Percentiles rank a stretch among this genome's conserved stretches.
Conservation (phyloP, 2,329 filamentous ascomycete genomes). For the Nemania sp. region DNA sequence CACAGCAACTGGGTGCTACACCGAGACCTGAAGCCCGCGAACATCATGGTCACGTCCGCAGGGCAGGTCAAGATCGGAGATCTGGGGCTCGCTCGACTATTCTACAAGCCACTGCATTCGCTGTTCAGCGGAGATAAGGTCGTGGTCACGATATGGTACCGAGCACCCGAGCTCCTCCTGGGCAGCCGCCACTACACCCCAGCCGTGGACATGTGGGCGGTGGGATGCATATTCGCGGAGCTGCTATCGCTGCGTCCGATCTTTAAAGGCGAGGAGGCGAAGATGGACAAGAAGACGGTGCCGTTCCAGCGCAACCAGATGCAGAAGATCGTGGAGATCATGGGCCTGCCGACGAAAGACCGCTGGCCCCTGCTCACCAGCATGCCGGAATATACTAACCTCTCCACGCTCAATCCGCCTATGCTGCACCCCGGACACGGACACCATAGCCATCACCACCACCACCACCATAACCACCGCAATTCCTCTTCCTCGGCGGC, state of each 20-base stretch:
- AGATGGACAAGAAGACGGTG: slow-evolving; percentile 99
- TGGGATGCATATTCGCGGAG: slow-evolving; percentile 97
- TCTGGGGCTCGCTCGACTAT: slow-evolving; percentile 85
- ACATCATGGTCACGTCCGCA: slow-evolving; percentile 93
- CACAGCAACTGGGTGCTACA: slow-evolving; percentile 98
- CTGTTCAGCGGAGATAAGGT: slow-evolving; percentile 96
- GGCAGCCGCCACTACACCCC: slow-evolving; percentile 96
- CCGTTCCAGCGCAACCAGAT: slow-evolving; percentile 98
- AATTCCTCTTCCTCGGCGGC: too few relatives aligned
- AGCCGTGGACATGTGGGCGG: slow-evolving; percentile 95
- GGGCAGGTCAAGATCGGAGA: slow-evolving; percentile 96
- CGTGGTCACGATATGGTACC: slow-evolving; percentile 99
- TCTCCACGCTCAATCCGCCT: slow-evolving; percentile 59
- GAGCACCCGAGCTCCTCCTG: slow-evolving; percentile 88
- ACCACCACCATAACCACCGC: slow-evolving; percentile 36
- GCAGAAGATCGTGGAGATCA: slow-evolving; percentile 97
- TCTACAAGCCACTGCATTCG: slow-evolving; percentile 90
- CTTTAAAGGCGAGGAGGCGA: slow-evolving; percentile 98
- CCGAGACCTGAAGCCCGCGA: slow-evolving; percentile 94
- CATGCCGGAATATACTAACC: slow-evolving; percentile 84
- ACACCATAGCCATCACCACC: slow-evolving; percentile 35
- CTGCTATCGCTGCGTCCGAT: slow-evolving; percentile 87
- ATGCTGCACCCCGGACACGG: slow-evolving; percentile 45
- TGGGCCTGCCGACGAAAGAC: slow-evolving; percentile 87
- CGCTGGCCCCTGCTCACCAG: slow-evolving; percentile 81